Conservation (phyloP, 23 red algal genomes). For the Cyanidioschyzon merolae region DNA sequence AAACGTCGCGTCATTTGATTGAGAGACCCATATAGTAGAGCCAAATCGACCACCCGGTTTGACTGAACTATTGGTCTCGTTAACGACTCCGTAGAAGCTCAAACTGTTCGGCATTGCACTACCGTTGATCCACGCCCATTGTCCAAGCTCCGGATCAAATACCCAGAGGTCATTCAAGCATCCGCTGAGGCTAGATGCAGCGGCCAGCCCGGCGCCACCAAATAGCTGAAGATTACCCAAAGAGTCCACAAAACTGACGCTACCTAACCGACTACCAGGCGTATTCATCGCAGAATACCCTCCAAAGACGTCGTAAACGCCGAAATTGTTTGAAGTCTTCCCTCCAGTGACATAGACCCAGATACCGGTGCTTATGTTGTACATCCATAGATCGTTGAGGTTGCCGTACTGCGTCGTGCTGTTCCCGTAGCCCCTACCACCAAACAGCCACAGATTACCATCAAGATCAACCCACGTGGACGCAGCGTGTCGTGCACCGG, state of each 20-base stretch:
- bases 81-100: neutral
- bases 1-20: no score
- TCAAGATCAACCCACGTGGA: neutral
- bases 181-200: neutral
- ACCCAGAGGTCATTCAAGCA: neutral
- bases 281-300: neutral
- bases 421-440: neutral
- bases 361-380: neutral
- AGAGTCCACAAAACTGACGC: neutral
- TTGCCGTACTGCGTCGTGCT: neutral
- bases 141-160: neutral
- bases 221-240: slow-evolving; percentile 10
- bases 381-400: neutral
- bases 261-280: neutral
- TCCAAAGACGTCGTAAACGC: neutral
- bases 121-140: slow-evolving; percentile 11
- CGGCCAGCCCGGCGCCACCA: neutral
- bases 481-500: neutral
- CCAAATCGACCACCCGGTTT: neutral
- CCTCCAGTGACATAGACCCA: neutral
- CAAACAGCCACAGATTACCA: neutral
- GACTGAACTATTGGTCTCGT: neutral
- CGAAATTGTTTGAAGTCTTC: neutral
- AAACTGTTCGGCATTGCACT: neutral
- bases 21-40: neutral